These are phyloP conservation scores for Microdochium nivale DNA, from an alignment of 2,329 filamentous ascomycete genomes.

Conservation along the genomic window DNA sequence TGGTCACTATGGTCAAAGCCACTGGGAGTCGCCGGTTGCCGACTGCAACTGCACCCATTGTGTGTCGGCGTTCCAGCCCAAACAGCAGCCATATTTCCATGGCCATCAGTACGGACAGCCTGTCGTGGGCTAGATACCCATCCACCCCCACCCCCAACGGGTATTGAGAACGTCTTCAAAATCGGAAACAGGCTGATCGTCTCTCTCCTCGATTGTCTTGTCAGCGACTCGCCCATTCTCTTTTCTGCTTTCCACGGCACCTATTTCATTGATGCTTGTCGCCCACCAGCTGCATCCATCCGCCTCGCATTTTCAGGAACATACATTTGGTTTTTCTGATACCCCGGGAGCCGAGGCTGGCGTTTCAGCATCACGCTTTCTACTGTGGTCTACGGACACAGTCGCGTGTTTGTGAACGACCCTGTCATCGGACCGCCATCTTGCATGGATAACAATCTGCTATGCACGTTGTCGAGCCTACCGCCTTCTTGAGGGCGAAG, in stretches of 20 bases:
- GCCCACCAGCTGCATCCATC: conserved; percentile 4
- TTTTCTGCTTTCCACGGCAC: too few species aligned
- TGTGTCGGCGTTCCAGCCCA: conserved; percentile 28
- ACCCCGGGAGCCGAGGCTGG: conserved; percentile 15
- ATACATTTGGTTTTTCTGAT: conserved; percentile 21
- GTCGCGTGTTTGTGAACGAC: too few species aligned
- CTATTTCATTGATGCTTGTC: background rate
- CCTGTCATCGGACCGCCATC: too few species aligned
- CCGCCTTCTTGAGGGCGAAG: background rate
- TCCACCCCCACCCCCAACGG: too few species aligned
- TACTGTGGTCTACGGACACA: too few species aligned
- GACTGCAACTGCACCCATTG: conserved; percentile 44
- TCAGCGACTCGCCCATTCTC: too few species aligned
- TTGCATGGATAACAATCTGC: background rate
- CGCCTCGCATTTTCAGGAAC: conserved; percentile 18
- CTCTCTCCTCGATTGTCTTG: too few species aligned
- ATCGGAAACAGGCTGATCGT: too few species aligned
- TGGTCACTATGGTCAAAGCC: conserved; percentile 31
- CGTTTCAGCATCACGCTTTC: background rate
- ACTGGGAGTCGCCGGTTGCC: conserved; percentile 41
- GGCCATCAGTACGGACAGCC: conserved; percentile 42
- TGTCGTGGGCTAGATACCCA: conserved; percentile 39
- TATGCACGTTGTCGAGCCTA: background rate
- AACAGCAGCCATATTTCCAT: conserved; percentile 39
- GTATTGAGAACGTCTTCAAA: too few species aligned